Evolutionary conservation across 2,329 filamentous ascomycete genomes (phyloP).

Genomic region (Harringtonia aguacate): DNA sequence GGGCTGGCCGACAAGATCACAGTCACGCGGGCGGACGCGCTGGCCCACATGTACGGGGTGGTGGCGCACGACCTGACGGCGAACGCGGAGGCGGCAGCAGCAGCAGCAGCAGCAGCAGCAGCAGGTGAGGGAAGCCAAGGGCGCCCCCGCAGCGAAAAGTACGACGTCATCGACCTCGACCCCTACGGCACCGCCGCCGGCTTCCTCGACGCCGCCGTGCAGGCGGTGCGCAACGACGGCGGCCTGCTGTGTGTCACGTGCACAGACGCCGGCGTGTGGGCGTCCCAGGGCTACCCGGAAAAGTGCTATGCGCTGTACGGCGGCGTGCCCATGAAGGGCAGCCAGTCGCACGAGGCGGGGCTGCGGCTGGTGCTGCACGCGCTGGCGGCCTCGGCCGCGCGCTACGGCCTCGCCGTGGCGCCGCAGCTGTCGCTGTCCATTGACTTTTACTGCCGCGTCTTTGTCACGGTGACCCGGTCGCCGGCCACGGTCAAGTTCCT

Average conservation of each 20-base stretch:
- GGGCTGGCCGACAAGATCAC: slow-evolving; percentile 58
- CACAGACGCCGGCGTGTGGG: slow-evolving; percentile 92
- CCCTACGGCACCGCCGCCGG: slow-evolving; percentile 90
- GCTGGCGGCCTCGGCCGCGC: slow-evolving; percentile 68
- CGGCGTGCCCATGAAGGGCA: slow-evolving; percentile 74
- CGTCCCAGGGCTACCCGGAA: slow-evolving; percentile 86
- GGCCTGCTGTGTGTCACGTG: slow-evolving; percentile 92
- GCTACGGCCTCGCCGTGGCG: slow-evolving; percentile 81
- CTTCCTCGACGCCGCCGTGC: slow-evolving; percentile 84
- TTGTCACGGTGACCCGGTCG: slow-evolving; percentile 70
- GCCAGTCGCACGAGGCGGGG: slow-evolving; percentile 80
- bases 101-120: too few relatives aligned
- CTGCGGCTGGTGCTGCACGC: slow-evolving; percentile 77
- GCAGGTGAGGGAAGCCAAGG: too few relatives aligned
- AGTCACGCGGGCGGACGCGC: slow-evolving; percentile 70
- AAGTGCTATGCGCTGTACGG: slow-evolving; percentile 94
- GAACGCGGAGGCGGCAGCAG: slow-evolving; percentile 20
- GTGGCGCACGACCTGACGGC: slow-evolving; percentile 42
- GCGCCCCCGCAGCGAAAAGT: slow-evolving; percentile 36
- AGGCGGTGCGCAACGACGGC: slow-evolving; percentile 72
- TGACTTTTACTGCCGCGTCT: slow-evolving; percentile 88
- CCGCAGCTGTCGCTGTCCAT: slow-evolving; percentile 88
- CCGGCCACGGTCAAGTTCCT: slow-evolving; percentile 83
- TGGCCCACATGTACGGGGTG: slow-evolving; percentile 79
- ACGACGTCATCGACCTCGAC: slow-evolving; percentile 93